A percentile compares a stretch with the other conserved stretches of the same genome.
Conservation (phyloP, 2,329 filamentous ascomycete genomes). For the Calonectria leucothoes region DNA sequence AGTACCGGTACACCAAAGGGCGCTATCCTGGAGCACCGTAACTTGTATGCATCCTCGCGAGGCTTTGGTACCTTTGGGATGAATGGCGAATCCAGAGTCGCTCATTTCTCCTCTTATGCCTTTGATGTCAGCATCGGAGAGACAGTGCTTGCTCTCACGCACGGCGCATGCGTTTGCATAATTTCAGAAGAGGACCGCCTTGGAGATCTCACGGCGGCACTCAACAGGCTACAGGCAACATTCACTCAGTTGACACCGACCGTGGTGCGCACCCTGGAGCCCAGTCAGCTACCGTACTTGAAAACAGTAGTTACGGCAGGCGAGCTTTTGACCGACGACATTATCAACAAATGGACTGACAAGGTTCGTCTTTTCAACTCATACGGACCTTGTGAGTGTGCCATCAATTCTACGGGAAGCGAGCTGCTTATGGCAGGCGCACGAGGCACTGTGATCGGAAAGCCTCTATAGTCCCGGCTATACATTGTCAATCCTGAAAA, state of each 20-base stretch:
- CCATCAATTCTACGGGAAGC: neutral
- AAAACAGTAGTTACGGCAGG: neutral
- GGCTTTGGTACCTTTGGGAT: neutral
- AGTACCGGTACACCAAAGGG: neutral
- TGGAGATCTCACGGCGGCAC: neutral
- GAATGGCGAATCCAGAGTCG: neutral
- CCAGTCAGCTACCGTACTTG: neutral
- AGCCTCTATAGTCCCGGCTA: neutral
- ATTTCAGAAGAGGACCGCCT: neutral
- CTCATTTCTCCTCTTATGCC: neutral
- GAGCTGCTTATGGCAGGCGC: neutral
- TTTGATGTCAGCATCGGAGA: neutral
- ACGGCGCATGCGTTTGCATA: neutral
- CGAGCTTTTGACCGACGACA: neutral
- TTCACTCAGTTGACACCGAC: neutral
- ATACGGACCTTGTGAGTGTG: neutral
- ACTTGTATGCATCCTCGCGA: neutral
- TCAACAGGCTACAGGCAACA: neutral
- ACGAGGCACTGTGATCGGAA: neutral
- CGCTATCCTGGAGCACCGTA: neutral
- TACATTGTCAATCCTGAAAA: neutral
- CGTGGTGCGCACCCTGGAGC: neutral
- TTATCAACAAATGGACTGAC: neutral
- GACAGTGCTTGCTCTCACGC: neutral
- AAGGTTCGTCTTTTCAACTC: neutral